These are phyloP conservation scores for Thielaviopsis cerberus DNA, from an alignment of 2,329 filamentous ascomycete genomes.

Conservation along the genomic window DNA sequence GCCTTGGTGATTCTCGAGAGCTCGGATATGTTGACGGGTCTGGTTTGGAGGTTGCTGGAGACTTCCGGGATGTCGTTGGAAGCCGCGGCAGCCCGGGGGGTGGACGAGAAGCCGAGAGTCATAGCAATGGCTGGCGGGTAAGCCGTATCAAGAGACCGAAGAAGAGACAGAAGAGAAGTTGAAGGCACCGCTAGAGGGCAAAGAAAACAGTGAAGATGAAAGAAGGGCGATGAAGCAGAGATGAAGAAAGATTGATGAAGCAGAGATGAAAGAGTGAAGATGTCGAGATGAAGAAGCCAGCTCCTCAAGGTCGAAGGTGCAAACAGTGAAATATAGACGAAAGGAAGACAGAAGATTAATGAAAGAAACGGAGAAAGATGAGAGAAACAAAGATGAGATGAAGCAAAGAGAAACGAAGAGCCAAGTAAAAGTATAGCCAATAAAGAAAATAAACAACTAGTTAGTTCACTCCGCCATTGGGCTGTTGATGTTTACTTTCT, in stretches of 20 bases:
- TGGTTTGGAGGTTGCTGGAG: conserved; percentile 21
- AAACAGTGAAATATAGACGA: not conserved
- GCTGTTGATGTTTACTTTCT: not conserved
- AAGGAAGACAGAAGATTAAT: not conserved
- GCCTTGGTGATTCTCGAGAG: conserved; percentile 18
- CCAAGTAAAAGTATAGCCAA: not conserved
- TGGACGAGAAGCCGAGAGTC: not conserved
- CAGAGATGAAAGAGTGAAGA: too few species aligned
- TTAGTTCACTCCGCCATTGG: not conserved
- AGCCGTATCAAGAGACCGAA: not conserved
- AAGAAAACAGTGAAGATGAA: not conserved
- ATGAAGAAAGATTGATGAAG: too few species aligned
- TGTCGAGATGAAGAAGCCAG: not conserved
- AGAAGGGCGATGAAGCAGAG: not conserved
- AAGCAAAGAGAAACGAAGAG: not conserved
- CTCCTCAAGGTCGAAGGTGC: not conserved
- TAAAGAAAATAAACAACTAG: not conserved
- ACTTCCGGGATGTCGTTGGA: conserved; percentile 14
- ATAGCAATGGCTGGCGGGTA: not conserved
- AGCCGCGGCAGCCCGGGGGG: not conserved
- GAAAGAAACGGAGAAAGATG: not conserved
- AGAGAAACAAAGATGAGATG: not conserved
- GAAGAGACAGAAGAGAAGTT: not conserved
- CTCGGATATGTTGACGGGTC: conserved; percentile 21
- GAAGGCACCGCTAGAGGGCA: not conserved